Evolutionary conservation across 148 eudicot species (phyloP), one percentile per base, ranked within the genome.

Genomic region (Vaccinium vitisidaea): DNA sequence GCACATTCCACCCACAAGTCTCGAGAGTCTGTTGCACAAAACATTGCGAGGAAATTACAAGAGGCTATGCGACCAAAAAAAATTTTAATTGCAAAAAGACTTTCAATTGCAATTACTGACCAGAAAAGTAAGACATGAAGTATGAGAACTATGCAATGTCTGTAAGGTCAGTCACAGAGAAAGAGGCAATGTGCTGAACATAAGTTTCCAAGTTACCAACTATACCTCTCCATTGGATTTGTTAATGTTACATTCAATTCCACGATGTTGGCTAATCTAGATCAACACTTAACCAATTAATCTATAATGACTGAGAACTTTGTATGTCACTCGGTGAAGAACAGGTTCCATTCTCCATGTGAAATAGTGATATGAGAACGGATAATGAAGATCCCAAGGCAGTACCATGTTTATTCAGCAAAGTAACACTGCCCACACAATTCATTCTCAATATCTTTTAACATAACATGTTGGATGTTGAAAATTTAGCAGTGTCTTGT

Each of bases 1-100:
- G 88, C 65, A 96, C 99, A 56, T 93, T 94, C 99, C 99, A 96
- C 65, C 99, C 98, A 89, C 93, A 92, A 27, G 83, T 93, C 86
- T 92, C 94, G 5, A 96, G 91, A 10, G 92, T 91, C 98, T 96
- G 88, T 83, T 75, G 55, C 54, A 87, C 48, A 8, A 5, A 23
- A 27, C 49, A 5, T 77, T 18, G 53, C 10, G 23, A 49, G 43
- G 75, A 65, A 81, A 63, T 67, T 25, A 75, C 23, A 65, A 48
- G 67, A 81, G 75, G 43, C 7, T 61, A 23, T 6, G 8, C 16
- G 14, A 36, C 15, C 2, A 11, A 43, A 43, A 14, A 15, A 10
- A 58, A 18, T 39, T 43, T 43, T 43, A 43, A 43, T 4, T 43
- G 46, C 46, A 5, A 43, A 43, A 43, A 43, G 46, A 43, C 16